Base-by-base conservation (phyloP, 2,329 filamentous ascomycete genomes). In the Aphanocladium album region DNA sequence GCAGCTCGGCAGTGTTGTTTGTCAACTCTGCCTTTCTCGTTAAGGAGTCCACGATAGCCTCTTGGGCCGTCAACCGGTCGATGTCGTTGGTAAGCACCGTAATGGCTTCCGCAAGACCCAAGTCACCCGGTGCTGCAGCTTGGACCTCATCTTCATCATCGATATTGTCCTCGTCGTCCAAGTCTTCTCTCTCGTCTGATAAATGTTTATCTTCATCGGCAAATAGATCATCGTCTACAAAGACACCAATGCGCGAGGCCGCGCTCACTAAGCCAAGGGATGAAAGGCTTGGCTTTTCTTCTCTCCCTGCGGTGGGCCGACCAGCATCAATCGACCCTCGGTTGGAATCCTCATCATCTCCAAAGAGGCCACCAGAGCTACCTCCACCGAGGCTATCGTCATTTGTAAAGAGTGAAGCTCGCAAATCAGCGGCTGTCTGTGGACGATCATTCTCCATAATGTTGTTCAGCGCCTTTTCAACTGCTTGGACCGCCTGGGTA, bases 1-100 rank as follows among this genome's bases (percentile, higher is more conserved):
- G 85, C 57, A 99, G 74, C 73, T 99, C 95, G 1, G 93, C 91
- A 16, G 89, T 92, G 70, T 99, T 99, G 72, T 99, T 99, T 1
- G 95, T 99, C 57, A 99, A 79, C 72, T 99, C 95, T 0, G 96
- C 95, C 75, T 99, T 99, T 61, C 90, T 86, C 2, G 91, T 95
- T 61, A 99, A 77, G 1, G 93, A 96, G 67, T 97, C 91, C 19
- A 99, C 86, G 19, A 99, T 90, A 1, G 89, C 89, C 67, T 97
- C 91, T 74, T 99, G 95, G 3, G 92, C 87, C 11, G 84, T 83
- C 19, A 99, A 81, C 65, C 92, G 90, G 68, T 97, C 92, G 64
- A 99, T 96, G 65, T 98, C 93, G 54, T 88, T 87, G 0, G 89
- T 91, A n/a, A 99, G 81, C 2, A 84, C 87, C 47, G 90, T 88